phyloP scores from a whole-genome alignment of 805 yeast genomes.

The Kodamaea neixiangensis region DNA sequence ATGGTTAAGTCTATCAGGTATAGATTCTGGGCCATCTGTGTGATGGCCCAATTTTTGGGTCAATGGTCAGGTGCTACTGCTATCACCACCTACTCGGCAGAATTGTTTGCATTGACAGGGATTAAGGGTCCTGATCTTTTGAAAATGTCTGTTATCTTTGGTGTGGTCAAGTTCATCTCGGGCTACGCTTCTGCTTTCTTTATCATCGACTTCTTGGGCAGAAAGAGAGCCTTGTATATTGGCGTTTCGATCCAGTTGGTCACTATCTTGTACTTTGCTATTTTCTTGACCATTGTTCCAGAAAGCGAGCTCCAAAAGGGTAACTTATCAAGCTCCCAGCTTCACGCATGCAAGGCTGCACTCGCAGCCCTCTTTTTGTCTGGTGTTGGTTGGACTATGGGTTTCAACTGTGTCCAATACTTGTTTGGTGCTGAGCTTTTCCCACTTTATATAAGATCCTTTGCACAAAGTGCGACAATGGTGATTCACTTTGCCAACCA shows the following conservation, averaged over 20 bases:
- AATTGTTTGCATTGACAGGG: constrained; percentile 23
- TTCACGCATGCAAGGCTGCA: constrained; percentile 21
- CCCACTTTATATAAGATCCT: constrained; percentile 25
- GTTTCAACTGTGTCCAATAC: constrained; percentile 26
- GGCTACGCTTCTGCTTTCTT: constrained; percentile 26
- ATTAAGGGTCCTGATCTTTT: constrained; percentile 20
- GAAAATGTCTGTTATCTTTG: constrained; percentile 27
- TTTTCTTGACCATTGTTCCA: constrained; percentile 24
- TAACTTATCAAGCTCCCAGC: constrained; percentile 16
- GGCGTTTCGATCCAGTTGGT: constrained; percentile 22
- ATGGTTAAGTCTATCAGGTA: constrained; percentile 22
- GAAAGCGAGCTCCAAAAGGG: constrained; percentile 16
- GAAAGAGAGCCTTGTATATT: constrained; percentile 22
- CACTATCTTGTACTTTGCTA: constrained; percentile 22
- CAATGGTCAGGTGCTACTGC: constrained; percentile 32
- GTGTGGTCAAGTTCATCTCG: constrained; percentile 24
- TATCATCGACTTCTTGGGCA: constrained; percentile 25
- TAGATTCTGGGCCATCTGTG: constrained; percentile 23
- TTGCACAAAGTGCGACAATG: constrained; percentile 25
- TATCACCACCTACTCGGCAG: constrained; percentile 26
- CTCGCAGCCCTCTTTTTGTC: constrained; percentile 26
- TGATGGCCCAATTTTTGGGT: constrained; percentile 22
- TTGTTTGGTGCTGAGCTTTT: constrained; percentile 28
- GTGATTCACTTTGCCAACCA: constrained; percentile 29
- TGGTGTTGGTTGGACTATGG: constrained; percentile 28